Evolutionary conservation across 495 filamentous ascomycete genomes (phyloP), one percentile per base, ranked within the genome.

Genomic region (Thozetella sp.): DNA sequence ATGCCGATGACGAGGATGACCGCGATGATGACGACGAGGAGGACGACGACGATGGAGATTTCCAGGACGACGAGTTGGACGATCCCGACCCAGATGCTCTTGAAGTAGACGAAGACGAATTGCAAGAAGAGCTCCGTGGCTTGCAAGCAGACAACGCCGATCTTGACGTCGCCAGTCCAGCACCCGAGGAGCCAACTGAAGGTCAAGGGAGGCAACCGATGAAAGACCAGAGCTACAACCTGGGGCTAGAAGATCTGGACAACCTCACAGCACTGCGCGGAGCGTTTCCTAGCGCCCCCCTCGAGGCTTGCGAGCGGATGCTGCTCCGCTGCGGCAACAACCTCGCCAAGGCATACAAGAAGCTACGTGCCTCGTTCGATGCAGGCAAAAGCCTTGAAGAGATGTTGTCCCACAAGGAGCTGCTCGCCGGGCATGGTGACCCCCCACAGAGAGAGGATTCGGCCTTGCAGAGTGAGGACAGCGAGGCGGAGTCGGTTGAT

Each of bases 201-300:
- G 53, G 20, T 0, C 37, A 46, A 9, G n/a, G 11, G 2, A n/a
- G n/a, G n/a, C n/a, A n/a, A n/a, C n/a, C n/a, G n/a, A n/a, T n/a
- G n/a, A 40, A 55, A 40, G 55, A 17, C 51, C 50, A 6, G 50
- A 51, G 3, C 23, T 34, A 50, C 45, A 13, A 3, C 1, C 52
- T 70, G 0, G 59, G 67, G 24, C 56, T 67, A 2, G 19, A 61
- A 13, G 60, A 59, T 1, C 53, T 67, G 0, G 70, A 74, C 48
- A 74, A 71, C 19, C 64, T 75, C 45, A 62, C 69, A 12, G 60
- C 64, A 12, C 58, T 80, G 17, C 72, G 62, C 22, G 60, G 62
- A 3, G 73, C 76, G 0, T 79, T 78, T 25, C 74, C 75, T 9
- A 64, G 51, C 0, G 72, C 58, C 1, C 60, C 69, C 2, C 56